Percentiles rank a stretch among this genome's conserved stretches.
Conservation (phyloP, 345 rosid genomes). For the Odontarrhena argentea region DNA sequence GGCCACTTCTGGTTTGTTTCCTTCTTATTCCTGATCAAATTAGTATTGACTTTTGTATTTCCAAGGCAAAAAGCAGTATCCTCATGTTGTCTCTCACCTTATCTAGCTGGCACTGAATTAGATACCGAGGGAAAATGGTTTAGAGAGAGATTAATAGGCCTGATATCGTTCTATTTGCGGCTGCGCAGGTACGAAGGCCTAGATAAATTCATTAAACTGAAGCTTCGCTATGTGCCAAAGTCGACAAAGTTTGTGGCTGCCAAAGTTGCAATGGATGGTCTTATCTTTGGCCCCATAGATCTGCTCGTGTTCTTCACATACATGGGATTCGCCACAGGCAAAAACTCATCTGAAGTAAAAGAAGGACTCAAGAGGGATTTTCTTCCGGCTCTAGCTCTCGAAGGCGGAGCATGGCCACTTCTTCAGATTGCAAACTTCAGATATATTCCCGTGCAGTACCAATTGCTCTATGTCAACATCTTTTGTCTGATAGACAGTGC, state of each 20-base stretch:
- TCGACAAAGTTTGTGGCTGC: slow-evolving; percentile 70
- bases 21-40: slow-evolving; percentile 9
- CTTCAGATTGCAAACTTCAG: slow-evolving; percentile 87
- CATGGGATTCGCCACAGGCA: slow-evolving; percentile 82
- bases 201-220: slow-evolving; percentile 69
- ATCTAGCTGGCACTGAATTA: background rate
- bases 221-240: slow-evolving; percentile 66
- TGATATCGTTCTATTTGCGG: slow-evolving; percentile 4
- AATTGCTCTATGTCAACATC: slow-evolving; percentile 79
- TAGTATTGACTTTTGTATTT: slow-evolving; percentile 8
- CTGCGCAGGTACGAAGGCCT: slow-evolving; percentile 74
- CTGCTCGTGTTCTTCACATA: slow-evolving; percentile 81
- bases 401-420: slow-evolving; percentile 86
- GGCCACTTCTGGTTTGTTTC: slow-evolving; percentile 80
- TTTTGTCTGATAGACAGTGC: slow-evolving; percentile 92
- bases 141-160: background rate
- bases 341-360: slow-evolving; percentile 65
- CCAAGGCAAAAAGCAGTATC: slow-evolving; percentile 1
- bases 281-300: slow-evolving; percentile 87
- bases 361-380: slow-evolving; percentile 91
- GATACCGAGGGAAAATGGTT: slow-evolving; percentile 13
- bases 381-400: slow-evolving; percentile 81
- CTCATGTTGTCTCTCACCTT: slow-evolving; percentile 15
- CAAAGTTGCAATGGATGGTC: slow-evolving; percentile 87
- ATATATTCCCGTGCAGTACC: slow-evolving; percentile 81